These are phyloP conservation scores for Magnusiomyces magnusii DNA, from an alignment of 1,139 yeast species.

Conservation along the genomic window DNA sequence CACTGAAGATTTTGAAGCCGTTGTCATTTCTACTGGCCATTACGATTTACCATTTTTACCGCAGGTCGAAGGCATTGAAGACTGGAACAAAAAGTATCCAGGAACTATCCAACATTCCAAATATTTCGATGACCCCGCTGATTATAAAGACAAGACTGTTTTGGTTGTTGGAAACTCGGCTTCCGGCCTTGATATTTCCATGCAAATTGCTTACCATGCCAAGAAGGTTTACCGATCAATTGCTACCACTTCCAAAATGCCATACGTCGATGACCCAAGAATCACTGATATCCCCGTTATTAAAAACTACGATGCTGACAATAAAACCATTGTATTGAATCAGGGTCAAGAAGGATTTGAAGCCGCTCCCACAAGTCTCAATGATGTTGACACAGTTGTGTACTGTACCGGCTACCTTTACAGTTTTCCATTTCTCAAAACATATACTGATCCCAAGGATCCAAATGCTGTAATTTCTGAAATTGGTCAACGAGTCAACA, in stretches of 20 bases:
- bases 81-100: slow-evolving; percentile 42
- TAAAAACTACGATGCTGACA: slow-evolving; percentile 31
- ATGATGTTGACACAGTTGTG: slow-evolving; percentile 44
- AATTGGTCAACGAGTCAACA: slow-evolving; percentile 41
- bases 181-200: slow-evolving; percentile 53
- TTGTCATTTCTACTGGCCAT: slow-evolving; percentile 52
- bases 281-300: slow-evolving; percentile 40
- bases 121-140: slow-evolving; percentile 46
- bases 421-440: slow-evolving; percentile 40
- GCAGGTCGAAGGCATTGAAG: slow-evolving; percentile 44
- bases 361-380: neutral
- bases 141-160: slow-evolving; percentile 34
- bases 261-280: slow-evolving; percentile 28
- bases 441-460: slow-evolving; percentile 10
- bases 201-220: slow-evolving; percentile 42
- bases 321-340: slow-evolving; percentile 25
- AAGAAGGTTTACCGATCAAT: slow-evolving; percentile 42
- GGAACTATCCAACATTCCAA: slow-evolving; percentile 51
- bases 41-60: slow-evolving; percentile 53
- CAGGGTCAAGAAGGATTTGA: slow-evolving; percentile 36
- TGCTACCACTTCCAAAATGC: slow-evolving; percentile 21
- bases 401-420: slow-evolving; percentile 61
- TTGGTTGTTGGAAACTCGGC: slow-evolving; percentile 57
- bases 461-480: slow-evolving; percentile 26
- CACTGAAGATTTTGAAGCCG: slow-evolving; percentile 42